phyloP scores from a whole-genome alignment of 306 rosid genomes.

The Cajanus cajan region DNA sequence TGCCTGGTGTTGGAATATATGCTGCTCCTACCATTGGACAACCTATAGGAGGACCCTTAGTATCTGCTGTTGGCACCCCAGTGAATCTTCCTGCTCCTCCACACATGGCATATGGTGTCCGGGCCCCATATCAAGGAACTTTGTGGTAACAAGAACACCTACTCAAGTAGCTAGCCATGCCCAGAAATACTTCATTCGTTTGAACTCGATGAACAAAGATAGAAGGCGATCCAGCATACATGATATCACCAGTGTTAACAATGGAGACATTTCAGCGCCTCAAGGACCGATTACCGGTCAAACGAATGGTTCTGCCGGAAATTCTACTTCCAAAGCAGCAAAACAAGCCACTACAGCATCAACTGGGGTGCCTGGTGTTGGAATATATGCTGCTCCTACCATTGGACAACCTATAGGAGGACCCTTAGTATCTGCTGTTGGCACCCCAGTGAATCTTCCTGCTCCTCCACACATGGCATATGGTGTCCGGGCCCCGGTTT shows the following conservation, averaged over 20 bases:
- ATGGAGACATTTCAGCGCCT: constrained; percentile 62
- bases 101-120: constrained; percentile 80
- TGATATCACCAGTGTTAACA: constrained; percentile 83
- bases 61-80: constrained; percentile 89
- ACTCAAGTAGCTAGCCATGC: constrained; percentile 99
- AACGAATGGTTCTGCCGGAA: constrained; percentile 58
- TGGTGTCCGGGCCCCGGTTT: constrained; percentile 67
- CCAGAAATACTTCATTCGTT: constrained; percentile 91
- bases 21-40: constrained; percentile 82
- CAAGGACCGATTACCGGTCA: constrained; percentile 92
- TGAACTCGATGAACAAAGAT: constrained; percentile 95
- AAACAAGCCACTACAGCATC: constrained; percentile 56
- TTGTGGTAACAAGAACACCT: constrained; percentile 92
- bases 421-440: constrained; percentile 82
- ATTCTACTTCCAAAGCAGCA: constrained; percentile 48
- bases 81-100: constrained; percentile 64
- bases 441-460: constrained; percentile 81
- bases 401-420: constrained; percentile 96
- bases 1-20: constrained; percentile 64
- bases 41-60: constrained; percentile 86
- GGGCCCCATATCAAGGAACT: constrained; percentile 87
- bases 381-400: constrained; percentile 68
- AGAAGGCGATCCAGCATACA: constrained; percentile 97
- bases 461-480: constrained; percentile 71
- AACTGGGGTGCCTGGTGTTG: constrained; percentile 57